Conservation (phyloP, 805 yeast genomes). For the Candida maltosa region DNA sequence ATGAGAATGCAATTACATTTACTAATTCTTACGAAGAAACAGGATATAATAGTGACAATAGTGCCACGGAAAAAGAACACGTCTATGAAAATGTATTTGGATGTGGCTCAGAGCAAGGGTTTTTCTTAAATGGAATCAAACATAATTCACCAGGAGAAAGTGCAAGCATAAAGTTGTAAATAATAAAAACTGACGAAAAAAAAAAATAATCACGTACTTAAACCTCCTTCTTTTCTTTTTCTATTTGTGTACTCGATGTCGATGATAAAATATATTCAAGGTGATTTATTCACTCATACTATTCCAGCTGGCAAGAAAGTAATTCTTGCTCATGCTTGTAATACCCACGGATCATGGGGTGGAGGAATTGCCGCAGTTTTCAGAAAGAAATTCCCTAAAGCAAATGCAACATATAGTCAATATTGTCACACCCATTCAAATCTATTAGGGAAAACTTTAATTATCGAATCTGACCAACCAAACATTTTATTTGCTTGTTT, state of each 20-base stretch:
- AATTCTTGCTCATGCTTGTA: constrained; percentile 75
- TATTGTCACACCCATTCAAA: constrained; percentile 33
- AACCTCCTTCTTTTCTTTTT: no score
- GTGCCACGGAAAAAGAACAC: constrained; percentile 1
- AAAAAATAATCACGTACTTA: no score
- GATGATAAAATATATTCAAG: constrained; percentile 48
- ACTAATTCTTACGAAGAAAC: constrained; percentile 33
- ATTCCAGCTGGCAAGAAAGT: constrained; percentile 24
- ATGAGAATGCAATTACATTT: constrained; percentile 14
- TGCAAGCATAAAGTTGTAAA: constrained; percentile 4
- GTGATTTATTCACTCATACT: constrained; percentile 50
- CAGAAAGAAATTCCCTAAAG: constrained; percentile 49
- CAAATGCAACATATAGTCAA: constrained; percentile 47
- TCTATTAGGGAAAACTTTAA: constrained; percentile 54
- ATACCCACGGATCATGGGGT: constrained; percentile 79
- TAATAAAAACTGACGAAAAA: no score
- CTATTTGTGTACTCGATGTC: no score
- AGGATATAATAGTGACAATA: constrained; percentile 13
- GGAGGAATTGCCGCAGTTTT: constrained; percentile 75
- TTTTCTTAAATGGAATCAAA: constrained; percentile 20
- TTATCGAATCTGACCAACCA: constrained; percentile 32
- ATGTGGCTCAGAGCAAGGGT: constrained; percentile 32
- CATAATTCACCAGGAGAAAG: constrained; percentile 30
- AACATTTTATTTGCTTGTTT: constrained; percentile 57
- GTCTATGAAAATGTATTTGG: constrained; percentile 21